A percentile compares a stretch with the other conserved stretches of the same genome.
phyloP scores from a whole-genome alignment of 2,329 filamentous ascomycete genomes.

The Penicillium sp. region DNA sequence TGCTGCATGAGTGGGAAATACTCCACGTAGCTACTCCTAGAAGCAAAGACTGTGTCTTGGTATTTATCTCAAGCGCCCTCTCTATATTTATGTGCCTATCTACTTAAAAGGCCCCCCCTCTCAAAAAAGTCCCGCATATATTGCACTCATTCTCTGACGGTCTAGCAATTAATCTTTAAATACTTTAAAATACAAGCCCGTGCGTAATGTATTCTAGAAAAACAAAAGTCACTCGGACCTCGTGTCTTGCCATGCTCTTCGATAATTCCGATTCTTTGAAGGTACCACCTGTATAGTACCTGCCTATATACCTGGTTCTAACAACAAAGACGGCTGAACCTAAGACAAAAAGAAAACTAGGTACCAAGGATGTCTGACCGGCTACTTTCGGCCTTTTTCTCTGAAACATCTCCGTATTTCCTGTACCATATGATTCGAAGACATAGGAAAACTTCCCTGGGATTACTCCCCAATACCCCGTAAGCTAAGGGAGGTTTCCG shows the following conservation, averaged over 20 bases:
- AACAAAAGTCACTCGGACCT: background rate
- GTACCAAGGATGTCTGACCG: constrained; percentile 3
- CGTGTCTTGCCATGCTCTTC: background rate
- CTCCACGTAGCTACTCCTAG: background rate
- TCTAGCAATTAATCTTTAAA: background rate
- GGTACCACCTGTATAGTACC: background rate
- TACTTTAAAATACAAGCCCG: background rate
- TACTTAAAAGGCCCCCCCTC: constrained; percentile 8
- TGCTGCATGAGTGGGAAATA: constrained; percentile 12
- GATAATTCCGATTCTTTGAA: background rate
- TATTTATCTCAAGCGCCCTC: background rate
- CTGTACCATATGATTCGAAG: background rate
- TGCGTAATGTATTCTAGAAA: background rate
- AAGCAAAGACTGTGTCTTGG: background rate
- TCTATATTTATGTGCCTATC: constrained; percentile 3
- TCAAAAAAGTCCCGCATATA: background rate
- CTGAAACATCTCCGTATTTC: background rate
- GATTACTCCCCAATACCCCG: background rate
- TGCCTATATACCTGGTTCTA: background rate
- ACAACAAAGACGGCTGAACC: background rate
- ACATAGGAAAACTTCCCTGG: background rate
- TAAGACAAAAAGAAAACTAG: background rate
- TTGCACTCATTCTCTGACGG: background rate
- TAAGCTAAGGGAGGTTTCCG: background rate
- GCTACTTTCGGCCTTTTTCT: constrained; percentile 6